phyloP scores from a whole-genome alignment of 345 rosid species.

The Populus euphratica region DNA sequence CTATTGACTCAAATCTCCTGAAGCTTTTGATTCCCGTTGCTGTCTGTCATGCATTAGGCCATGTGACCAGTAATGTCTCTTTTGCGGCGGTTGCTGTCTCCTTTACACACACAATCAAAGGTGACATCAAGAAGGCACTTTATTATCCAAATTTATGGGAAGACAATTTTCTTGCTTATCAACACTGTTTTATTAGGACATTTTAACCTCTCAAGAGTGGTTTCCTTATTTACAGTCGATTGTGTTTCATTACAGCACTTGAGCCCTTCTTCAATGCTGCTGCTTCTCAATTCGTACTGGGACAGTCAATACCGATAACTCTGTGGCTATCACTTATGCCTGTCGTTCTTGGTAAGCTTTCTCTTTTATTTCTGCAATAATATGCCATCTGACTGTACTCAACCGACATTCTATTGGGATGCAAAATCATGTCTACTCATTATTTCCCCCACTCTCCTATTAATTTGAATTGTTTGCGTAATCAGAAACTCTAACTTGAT shows the following conservation, averaged over 20 bases:
- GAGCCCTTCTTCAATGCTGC: constrained; percentile 99
- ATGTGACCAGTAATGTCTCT: constrained; percentile 88
- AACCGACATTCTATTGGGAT: background rate
- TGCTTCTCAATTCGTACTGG: constrained; percentile 88
- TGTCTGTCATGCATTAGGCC: constrained; percentile 88
- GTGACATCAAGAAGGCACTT: constrained; percentile 21
- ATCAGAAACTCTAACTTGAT: background rate
- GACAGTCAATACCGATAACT: constrained; percentile 74
- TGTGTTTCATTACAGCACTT: constrained; percentile 55
- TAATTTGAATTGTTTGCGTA: background rate
- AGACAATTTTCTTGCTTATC: background rate
- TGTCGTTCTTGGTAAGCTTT: constrained; percentile 66
- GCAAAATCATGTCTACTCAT: background rate
- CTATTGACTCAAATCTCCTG: constrained; percentile 70
- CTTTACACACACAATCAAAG: constrained; percentile 93
- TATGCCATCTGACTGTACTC: background rate
- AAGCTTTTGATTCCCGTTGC: constrained; percentile 88
- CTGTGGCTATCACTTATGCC: constrained; percentile 92
- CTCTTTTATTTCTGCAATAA: background rate
- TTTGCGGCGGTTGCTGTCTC: constrained; percentile 99
- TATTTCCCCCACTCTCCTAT: background rate
- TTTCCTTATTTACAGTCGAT: constrained; percentile 1
- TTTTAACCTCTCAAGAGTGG: background rate
- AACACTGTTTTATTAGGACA: background rate
- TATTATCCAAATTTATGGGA: background rate